Percentiles rank a stretch among this genome's conserved stretches.
phyloP scores from a whole-genome alignment of 352 stramenopile genomes.

The Globisporangium ultimum region DNA sequence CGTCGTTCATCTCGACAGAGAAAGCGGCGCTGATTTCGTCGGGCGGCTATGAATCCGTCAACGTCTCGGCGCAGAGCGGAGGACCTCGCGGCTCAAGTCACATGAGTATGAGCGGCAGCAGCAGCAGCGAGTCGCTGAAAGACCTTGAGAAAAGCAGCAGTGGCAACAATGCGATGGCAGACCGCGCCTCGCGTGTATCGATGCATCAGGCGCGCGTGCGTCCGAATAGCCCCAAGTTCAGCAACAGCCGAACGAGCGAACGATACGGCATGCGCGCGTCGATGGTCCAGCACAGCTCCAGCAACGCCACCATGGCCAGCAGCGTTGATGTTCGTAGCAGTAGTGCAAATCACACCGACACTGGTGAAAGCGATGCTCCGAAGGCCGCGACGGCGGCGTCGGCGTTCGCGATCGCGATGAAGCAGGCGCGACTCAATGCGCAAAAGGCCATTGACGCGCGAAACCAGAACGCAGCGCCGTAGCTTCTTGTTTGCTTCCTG shows the following conservation, averaged over 20 bases:
- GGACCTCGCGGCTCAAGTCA: background rate
- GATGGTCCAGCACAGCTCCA: background rate
- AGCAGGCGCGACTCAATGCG: slow-evolving; percentile 68
- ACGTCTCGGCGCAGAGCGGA: slow-evolving; percentile 7
- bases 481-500: too few relatives aligned
- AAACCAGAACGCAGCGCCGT: too few relatives aligned
- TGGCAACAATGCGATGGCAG: background rate
- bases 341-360: background rate
- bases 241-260: background rate
- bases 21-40: slow-evolving; percentile 13
- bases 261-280: too few relatives aligned
- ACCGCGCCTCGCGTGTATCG: slow-evolving; percentile 9
- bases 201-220: slow-evolving; percentile 12
- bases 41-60: slow-evolving; percentile 10
- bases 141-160: background rate
- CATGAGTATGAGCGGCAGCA: background rate
- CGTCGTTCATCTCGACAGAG: slow-evolving; percentile 13
- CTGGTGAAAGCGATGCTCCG: background rate
- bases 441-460: slow-evolving; percentile 48
- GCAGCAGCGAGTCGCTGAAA: background rate
- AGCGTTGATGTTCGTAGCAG: background rate
- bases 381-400: slow-evolving; percentile 39
- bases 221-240: slow-evolving; percentile 12
- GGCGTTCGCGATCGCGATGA: slow-evolving; percentile 76
- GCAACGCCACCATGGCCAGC: background rate